These are phyloP conservation scores for Pholiota microspora DNA, from an alignment of 768 basidiomycete genomes.

Conservation along the genomic window DNA sequence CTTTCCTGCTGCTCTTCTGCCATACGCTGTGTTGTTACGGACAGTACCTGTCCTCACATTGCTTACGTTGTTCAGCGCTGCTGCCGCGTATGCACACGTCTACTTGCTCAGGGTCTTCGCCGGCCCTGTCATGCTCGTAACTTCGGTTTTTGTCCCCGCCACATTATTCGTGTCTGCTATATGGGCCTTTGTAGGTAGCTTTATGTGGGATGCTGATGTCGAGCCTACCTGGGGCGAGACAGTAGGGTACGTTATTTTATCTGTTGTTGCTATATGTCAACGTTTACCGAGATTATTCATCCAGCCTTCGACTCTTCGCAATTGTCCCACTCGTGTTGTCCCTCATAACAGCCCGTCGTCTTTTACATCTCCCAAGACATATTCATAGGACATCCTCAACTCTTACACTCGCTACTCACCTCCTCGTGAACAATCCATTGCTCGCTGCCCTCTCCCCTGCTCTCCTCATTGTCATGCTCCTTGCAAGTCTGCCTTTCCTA, in stretches of 20 bases:
- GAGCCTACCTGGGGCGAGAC: slow-evolving; percentile 83
- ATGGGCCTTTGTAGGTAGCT: slow-evolving; percentile 83
- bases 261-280: neutral
- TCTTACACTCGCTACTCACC: slow-evolving; percentile 59
- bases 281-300: slow-evolving; percentile 2
- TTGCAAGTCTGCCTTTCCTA: slow-evolving; percentile 76
- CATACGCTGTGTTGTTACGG: slow-evolving; percentile 72
- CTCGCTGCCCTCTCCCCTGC: slow-evolving; percentile 73
- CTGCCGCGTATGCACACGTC: slow-evolving; percentile 71
- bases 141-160: slow-evolving; percentile 72
- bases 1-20: slow-evolving; percentile 36
- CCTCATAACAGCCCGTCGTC: slow-evolving; percentile 65
- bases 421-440: slow-evolving; percentile 72
- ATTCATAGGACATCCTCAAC: slow-evolving; percentile 65
- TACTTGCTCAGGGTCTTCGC: slow-evolving; percentile 78
- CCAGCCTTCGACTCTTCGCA: slow-evolving; percentile 76
- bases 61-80: slow-evolving; percentile 67
- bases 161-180: slow-evolving; percentile 72
- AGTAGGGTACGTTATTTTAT: slow-evolving; percentile 53
- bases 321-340: slow-evolving; percentile 71
- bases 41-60: slow-evolving; percentile 77
- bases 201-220: slow-evolving; percentile 49
- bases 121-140: slow-evolving; percentile 77
- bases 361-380: slow-evolving; percentile 68
- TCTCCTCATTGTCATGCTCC: slow-evolving; percentile 63